These are phyloP conservation scores for Beta lomatogona DNA, from an alignment of 179 eudicot species.

Conservation along the genomic window DNA sequence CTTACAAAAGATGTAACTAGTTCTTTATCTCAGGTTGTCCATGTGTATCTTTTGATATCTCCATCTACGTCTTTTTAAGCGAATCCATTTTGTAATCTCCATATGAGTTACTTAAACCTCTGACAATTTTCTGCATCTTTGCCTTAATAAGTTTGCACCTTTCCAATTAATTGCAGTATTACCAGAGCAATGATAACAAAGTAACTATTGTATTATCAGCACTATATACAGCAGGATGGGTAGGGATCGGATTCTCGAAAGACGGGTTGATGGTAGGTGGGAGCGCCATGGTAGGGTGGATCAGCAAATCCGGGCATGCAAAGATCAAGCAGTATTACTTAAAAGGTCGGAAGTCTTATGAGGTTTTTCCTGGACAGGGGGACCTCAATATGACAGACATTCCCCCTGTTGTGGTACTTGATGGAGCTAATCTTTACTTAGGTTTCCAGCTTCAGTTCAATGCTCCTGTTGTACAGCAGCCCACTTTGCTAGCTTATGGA, in stretches of 20 bases:
- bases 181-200: conserved; percentile 65
- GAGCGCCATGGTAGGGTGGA: conserved; percentile 97
- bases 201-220: conserved; percentile 78
- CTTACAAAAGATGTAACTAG: no score
- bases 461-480: conserved; percentile 52
- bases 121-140: not conserved
- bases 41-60: no score
- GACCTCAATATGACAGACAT: conserved; percentile 64
- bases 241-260: conserved; percentile 86
- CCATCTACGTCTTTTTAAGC: no score
- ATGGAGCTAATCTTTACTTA: conserved; percentile 71
- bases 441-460: conserved; percentile 77
- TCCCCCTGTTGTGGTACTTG: conserved; percentile 66
- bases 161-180: conserved; percentile 55
- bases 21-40: no score
- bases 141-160: conserved; percentile 9
- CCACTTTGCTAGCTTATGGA: conserved; percentile 73
- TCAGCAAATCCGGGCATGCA: conserved; percentile 60
- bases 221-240: conserved; percentile 89
- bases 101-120: no score
- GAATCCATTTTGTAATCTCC: no score
- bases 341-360: conserved; percentile 52
- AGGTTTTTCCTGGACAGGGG: conserved; percentile 65
- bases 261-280: conserved; percentile 86
- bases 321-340: conserved; percentile 67